Evolutionary conservation across 1,284 basidiomycete species (phyloP), one percentile per base, ranked within the genome.

Genomic region (Neonothopanus nambi): DNA sequence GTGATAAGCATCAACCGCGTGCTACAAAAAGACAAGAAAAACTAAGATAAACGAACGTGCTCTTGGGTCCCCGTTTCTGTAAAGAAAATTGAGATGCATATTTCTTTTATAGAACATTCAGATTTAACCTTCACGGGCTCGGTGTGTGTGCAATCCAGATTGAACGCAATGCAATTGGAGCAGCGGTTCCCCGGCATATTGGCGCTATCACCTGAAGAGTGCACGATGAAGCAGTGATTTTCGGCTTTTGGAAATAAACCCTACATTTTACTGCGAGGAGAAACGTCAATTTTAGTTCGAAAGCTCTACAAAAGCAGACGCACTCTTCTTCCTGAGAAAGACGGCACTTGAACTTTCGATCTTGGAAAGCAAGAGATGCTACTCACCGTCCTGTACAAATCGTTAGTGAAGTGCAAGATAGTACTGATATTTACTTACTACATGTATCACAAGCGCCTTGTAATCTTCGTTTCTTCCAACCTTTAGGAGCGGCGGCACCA

Each of bases 31-130:
- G 38, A 47, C 40, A 30, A 12, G 30, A 35, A 26, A 36, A 38
- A 43, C 23, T 48, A n/a, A n/a, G n/a, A n/a, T n/a, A 12, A 6
- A 53, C 55, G n/a, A 47, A 54, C 63, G 39, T 59, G 70, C 76
- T 85, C 84, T 69, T 88, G 40, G 85, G 81, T 35, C 88, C 82
- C 51, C 86, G 78, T 72, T 87, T 81, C 75, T 83, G 38, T 21
- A 42, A n/a, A 23, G 20, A 39, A 33, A 5, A 13, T 20, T 37
- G 17, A 46, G 50, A 15, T 36, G 13, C 23, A 23, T 8, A 20
- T 8, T 9, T 23, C 4, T 12, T 11, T 41, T 11, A 20, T 40
- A 51, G 26, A 30, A 35, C 17, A 44, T 35, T 15, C 3, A 30
- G 47, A 38, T 41, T 54, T 18, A 54, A 82, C 81, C 72, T 82